Base-by-base conservation (phyloP, 2,329 filamentous ascomycete genomes). In the Aaosphaeria pasadenensis region DNA sequence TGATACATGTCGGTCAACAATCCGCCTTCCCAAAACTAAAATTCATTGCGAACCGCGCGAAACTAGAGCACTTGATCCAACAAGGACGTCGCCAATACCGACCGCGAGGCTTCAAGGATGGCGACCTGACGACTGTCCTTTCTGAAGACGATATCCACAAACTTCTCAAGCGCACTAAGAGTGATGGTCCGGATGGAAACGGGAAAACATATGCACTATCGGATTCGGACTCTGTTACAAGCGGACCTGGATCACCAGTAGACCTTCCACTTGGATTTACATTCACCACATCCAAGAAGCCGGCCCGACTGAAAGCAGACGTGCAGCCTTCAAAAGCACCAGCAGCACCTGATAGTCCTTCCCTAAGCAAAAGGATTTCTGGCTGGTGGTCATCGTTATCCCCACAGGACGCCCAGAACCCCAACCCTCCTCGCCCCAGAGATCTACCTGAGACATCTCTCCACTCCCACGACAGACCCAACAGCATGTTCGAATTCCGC, bases 1-100 rank as follows among this genome's bases (percentile, higher is more conserved):
- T 97, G 92, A 82, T 99, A 11, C 87, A 91, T 53, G 87, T 89
- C 49, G 94, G 94, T 17, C 88, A 95, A 69, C 88, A 94, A 69
- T 91, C 88, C 53, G 84, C 88, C 1, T 99, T 95, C 65, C 89
- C 94, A 0, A 95, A 94, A 67, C 77, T 99, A 44, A 89, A 94
- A 64, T 99, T 97, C 64, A 83, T 97, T 50, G 83, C 81, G 28
- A 99, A 99, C 66, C 76, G 94, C 44, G 81, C 96, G 56, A 89
- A 89, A 60, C 77, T 96, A 6, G 94, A 99, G 72, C 79, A 85
- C 43, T 64, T 82, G 6, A 82, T 86, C 43, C 76, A 83, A 51
- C 72, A 81, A 54, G 83, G 82, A 2, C 67, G 83, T 1, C 66
- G 71, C n/a, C 67, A 70, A 24, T 74, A 70, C 38, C 67, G 65